phyloP scores from a whole-genome alignment of 2,329 filamentous ascomycete genomes.

The Proliferodiscus dingleyae region DNA sequence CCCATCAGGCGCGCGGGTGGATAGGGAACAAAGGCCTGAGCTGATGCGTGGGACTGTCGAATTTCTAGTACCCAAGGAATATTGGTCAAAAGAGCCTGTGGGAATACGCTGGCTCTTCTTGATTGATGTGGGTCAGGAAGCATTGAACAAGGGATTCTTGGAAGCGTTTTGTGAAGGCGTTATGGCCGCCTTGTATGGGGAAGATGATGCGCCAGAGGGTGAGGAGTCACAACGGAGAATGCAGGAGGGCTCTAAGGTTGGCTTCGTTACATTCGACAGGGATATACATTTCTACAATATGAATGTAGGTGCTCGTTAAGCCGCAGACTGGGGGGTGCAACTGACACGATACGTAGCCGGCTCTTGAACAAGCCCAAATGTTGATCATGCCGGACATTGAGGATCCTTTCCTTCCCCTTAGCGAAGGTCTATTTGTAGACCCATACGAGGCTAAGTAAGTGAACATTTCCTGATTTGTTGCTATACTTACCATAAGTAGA shows the following conservation, averaged over 20 bases:
- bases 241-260: conserved; percentile 78
- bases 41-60: conserved; percentile 89
- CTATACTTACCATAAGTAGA: conserved; percentile 32
- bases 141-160: conserved; percentile 84
- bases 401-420: conserved; percentile 90
- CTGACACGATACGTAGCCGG: conserved; percentile 45
- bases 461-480: background rate
- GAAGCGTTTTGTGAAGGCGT: conserved; percentile 90
- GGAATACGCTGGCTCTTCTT: conserved; percentile 85
- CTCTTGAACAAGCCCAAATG: conserved; percentile 87
- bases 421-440: conserved; percentile 90
- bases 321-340: background rate
- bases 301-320: conserved; percentile 52
- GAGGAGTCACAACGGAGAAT: conserved; percentile 51
- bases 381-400: conserved; percentile 97
- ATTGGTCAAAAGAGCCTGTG: conserved; percentile 93
- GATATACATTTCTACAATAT: conserved; percentile 98
- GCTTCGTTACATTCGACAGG: conserved; percentile 93
- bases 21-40: conserved; percentile 84
- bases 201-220: conserved; percentile 45
- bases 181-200: conserved; percentile 75
- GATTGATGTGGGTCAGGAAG: conserved; percentile 89
- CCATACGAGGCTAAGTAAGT: conserved; percentile 76
- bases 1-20: conserved; percentile 78
- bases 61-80: conserved; percentile 95